Evolutionary conservation across 2,329 filamentous ascomycete genomes (phyloP), one percentile per base, ranked within the genome.

Genomic region (Penicillium sp.): DNA sequence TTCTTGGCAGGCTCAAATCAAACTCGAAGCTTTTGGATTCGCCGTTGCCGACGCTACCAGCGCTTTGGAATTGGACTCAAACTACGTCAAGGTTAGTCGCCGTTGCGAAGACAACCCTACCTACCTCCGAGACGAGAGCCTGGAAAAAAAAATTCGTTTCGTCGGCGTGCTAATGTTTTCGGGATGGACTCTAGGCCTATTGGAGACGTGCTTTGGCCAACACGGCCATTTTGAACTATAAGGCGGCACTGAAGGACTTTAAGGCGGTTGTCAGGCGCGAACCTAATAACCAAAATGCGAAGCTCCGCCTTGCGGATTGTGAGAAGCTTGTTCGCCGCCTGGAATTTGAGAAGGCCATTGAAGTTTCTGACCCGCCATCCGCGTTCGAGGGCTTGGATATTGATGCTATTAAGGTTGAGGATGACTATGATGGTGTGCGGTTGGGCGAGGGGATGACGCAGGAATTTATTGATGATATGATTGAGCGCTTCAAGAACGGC

Each of bases 401-500:
- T 55, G 91, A 94, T 56, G 84, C 87, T 51, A 97, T 99, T 75
- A 79, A 80, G 10, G 86, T 99, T 16, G 92, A 97, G 58, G 78
- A 87, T 19, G 82, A 83, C 51, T 99, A 99, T 68, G 94, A 99
- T 68, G 94, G 94, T 57, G 88, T 87, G 19, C 83, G 82, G 52
- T 78, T 99, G 49, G 74, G 65, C n/a, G 88, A 84, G 34, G 83
- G 89, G 71, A 99, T 99, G 92, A 97, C 93, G 1, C 85, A 93
- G 64, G 93, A 97, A 67, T 99, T 99, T 70, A 90, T 99, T 66
- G 90, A 95, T 66, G 93, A 99, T 77, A 97, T 97, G 93, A 93
- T 91, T 52, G 85, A 94, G 73, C 83, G 94, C 28, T 99, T 99
- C 83, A 96, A 95, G 83, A 88, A 85, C 47, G 94, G 94, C 70